Evolutionary conservation across 2,329 filamentous ascomycete genomes (phyloP).

Genomic region (Boeremia exigua): DNA sequence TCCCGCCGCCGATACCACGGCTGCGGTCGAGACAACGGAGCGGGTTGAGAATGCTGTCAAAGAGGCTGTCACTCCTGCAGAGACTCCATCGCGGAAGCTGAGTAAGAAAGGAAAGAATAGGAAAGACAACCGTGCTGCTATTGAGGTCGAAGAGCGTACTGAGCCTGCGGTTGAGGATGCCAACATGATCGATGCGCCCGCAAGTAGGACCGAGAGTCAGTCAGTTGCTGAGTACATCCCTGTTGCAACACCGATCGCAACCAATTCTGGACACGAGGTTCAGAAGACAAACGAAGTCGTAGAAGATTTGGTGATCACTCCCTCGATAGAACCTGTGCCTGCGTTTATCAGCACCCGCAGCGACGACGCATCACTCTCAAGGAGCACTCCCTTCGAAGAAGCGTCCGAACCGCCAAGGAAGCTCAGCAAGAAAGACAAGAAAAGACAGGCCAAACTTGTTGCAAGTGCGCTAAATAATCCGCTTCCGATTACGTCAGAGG

Average conservation of each 20-base stretch:
- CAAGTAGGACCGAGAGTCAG: background rate
- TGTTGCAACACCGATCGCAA: background rate
- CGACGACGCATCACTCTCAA: background rate
- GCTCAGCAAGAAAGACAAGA: constrained; percentile 46
- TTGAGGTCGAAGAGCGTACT: constrained; percentile 15
- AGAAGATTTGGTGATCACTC: background rate
- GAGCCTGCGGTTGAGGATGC: background rate
- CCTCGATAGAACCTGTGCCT: background rate
- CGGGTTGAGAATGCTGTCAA: constrained; percentile 17
- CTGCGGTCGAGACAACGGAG: constrained; percentile 30
- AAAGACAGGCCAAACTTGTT: constrained; percentile 34
- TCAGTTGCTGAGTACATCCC: background rate
- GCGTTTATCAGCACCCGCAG: background rate
- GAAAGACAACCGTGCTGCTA: constrained; percentile 9
- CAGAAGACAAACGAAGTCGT: background rate
- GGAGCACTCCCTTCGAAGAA: constrained; percentile 15
- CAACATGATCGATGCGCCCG: background rate
- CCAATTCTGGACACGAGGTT: background rate
- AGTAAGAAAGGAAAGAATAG: constrained; percentile 36
- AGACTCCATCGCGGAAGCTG: constrained; percentile 12
- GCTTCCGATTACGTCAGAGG: background rate
- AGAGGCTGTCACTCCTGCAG: background rate
- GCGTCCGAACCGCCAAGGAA: constrained; percentile 19
- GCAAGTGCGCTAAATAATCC: background rate
- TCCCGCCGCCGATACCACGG: constrained; percentile 26